phyloP scores from a whole-genome alignment of 306 rosid genomes.

The Chamaecrista fasciculata region DNA sequence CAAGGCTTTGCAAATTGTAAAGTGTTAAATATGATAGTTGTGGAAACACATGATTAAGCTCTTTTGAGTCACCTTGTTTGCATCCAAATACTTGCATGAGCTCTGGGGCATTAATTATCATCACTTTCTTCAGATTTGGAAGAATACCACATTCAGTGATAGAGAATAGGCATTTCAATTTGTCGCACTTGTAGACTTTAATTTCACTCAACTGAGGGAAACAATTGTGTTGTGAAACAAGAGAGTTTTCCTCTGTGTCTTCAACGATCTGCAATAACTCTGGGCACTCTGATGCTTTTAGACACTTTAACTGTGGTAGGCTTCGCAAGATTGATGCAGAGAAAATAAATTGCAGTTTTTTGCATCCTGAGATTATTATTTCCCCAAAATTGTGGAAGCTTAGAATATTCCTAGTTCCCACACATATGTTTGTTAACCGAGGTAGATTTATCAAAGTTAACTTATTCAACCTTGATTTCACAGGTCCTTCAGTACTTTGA shows the following conservation, averaged over 20 bases:
- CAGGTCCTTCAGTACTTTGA: no score
- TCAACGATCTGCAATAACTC: neutral
- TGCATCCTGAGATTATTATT: neutral
- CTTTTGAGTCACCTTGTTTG: neutral
- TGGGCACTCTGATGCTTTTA: neutral
- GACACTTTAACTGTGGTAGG: neutral
- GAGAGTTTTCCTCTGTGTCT: neutral
- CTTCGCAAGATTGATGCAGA: neutral
- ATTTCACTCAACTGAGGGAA: neutral
- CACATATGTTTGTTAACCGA: neutral
- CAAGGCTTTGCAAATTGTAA: neutral
- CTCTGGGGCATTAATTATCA: neutral
- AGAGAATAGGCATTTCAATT: neutral
- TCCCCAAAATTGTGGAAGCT: neutral
- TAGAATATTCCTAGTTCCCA: neutral
- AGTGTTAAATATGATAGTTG: neutral
- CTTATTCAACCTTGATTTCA: no score
- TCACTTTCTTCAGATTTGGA: neutral
- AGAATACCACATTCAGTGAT: neutral
- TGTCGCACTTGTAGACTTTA: neutral
- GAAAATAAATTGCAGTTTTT: neutral
- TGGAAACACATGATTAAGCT: neutral
- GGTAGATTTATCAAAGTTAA: neutral
- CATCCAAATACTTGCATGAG: neutral
- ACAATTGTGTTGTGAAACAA: neutral